Conservation (phyloP, 2,329 filamentous ascomycete species). For the Sphaerulina vaccinii region DNA sequence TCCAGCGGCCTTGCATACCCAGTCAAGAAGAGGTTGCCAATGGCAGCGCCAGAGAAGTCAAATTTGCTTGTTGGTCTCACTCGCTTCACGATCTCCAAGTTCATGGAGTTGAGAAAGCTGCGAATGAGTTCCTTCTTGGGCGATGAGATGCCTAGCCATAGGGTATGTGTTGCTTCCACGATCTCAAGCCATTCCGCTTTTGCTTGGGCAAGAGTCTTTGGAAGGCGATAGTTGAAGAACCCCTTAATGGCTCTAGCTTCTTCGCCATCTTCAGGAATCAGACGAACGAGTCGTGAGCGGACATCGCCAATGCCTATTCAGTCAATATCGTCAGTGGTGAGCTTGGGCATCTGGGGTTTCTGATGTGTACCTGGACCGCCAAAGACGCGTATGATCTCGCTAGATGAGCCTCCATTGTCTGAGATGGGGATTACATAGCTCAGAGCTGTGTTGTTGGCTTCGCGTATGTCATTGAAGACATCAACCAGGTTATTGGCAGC, state of each 20-base stretch:
- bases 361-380: slow-evolving; percentile 72
- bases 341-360: slow-evolving; percentile 27
- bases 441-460: slow-evolving; percentile 65
- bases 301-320: slow-evolving; percentile 67
- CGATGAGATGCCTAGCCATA: slow-evolving; percentile 63
- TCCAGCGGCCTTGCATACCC: slow-evolving; percentile 39
- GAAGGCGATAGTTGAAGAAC: slow-evolving; percentile 84
- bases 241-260: slow-evolving; percentile 74
- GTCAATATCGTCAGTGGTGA: not conserved
- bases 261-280: slow-evolving; percentile 68
- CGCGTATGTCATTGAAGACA: slow-evolving; percentile 66
- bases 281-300: slow-evolving; percentile 70
- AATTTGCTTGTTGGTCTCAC: slow-evolving; percentile 48
- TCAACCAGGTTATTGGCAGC: slow-evolving; percentile 94
- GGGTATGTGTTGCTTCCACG: slow-evolving; percentile 73
- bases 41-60: slow-evolving; percentile 51
- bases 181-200: slow-evolving; percentile 83
- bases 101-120: slow-evolving; percentile 51
- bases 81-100: slow-evolving; percentile 51
- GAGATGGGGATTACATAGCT: slow-evolving; percentile 93
- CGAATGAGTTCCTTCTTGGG: slow-evolving; percentile 54
- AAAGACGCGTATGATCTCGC: slow-evolving; percentile 89
- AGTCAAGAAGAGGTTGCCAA: slow-evolving; percentile 53
- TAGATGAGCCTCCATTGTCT: slow-evolving; percentile 92
- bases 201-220: slow-evolving; percentile 60